These are phyloP conservation scores for Tolypocladium tropicale DNA, from an alignment of 2,329 filamentous ascomycete species.

Conservation along the genomic window DNA sequence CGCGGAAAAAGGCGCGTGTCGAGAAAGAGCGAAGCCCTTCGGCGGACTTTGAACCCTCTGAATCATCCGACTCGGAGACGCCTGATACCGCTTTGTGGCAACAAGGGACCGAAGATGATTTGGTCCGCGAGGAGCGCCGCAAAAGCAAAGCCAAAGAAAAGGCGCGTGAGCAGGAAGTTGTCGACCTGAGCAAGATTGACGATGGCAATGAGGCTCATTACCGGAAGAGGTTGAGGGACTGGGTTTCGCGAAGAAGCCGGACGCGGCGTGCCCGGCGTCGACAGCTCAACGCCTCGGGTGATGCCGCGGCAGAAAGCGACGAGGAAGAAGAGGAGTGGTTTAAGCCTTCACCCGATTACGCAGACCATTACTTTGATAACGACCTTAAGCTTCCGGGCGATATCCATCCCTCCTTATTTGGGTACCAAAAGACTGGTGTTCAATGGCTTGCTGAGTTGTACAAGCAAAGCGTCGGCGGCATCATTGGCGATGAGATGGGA, in stretches of 20 bases:
- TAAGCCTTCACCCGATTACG: conserved; percentile 72
- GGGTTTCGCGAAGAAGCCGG: conserved; percentile 48
- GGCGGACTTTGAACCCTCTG: conserved; percentile 34
- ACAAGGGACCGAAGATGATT: conserved; percentile 27
- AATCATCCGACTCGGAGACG: conserved; percentile 20
- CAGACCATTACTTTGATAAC: conserved; percentile 66
- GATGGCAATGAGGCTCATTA: conserved; percentile 84
- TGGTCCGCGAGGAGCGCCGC: conserved; percentile 25
- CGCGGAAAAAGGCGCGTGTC: conserved; percentile 44
- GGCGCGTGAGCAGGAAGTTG: conserved; percentile 23
- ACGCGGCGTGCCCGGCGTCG: conserved; percentile 29
- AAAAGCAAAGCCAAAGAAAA: conserved; percentile 31
- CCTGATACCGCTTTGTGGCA: conserved; percentile 24
- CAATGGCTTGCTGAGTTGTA: conserved; percentile 94
- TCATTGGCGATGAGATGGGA: conserved; percentile 97
- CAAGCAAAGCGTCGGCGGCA: conserved; percentile 81
- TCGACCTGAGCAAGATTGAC: conserved; percentile 56
- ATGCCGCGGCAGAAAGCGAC: conserved; percentile 29
- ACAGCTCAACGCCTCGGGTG: conserved; percentile 22
- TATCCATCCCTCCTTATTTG: conserved; percentile 84
- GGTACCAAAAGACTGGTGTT: conserved; percentile 94
- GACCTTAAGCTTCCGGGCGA: conserved; percentile 80
- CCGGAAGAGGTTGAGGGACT: conserved; percentile 61
- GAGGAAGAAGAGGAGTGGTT: conserved; percentile 59
- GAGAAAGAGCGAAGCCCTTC: conserved; percentile 26